Conservation (phyloP, 371 early-diverging fungal species). For the Capillidium rhysosporum region DNA sequence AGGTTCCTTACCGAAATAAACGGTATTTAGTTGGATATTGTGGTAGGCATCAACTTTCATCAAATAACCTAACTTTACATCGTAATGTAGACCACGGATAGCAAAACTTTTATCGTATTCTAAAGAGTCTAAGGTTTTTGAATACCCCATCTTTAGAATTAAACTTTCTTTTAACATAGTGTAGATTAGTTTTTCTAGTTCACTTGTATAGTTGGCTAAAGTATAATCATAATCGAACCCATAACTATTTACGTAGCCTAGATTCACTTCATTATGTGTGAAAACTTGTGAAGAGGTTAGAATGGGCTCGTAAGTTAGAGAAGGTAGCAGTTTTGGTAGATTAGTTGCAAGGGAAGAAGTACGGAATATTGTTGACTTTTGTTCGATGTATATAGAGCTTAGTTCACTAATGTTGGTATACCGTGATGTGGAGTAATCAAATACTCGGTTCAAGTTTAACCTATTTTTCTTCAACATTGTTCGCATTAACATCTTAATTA, state of each 20-base stretch:
- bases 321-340: too few species aligned
- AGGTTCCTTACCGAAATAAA: conserved; percentile 30
- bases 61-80: conserved; percentile 35
- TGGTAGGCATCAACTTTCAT: conserved; percentile 43
- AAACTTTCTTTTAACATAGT: conserved; percentile 28
- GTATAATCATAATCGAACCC: conserved; percentile 38
- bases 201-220: conserved; percentile 32
- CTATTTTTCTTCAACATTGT: too few species aligned
- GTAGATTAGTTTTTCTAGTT: conserved; percentile 30
- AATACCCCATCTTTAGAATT: conserved; percentile 29
- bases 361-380: too few species aligned
- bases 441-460: too few species aligned
- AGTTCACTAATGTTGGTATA: too few species aligned
- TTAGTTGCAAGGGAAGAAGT: too few species aligned
- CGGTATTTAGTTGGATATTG: conserved; percentile 37
- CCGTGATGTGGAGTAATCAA: too few species aligned
- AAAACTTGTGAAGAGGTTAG: conserved; percentile 9
- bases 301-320: too few species aligned
- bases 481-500: too few species aligned
- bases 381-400: too few species aligned
- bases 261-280: conserved; percentile 24
- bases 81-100: conserved; percentile 38
- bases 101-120: conserved; percentile 36
- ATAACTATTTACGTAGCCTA: conserved; percentile 18
- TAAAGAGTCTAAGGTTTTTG: conserved; percentile 18